These are phyloP conservation scores for Russula virescens DNA, from an alignment of 768 basidiomycete genomes.

Conservation along the genomic window DNA sequence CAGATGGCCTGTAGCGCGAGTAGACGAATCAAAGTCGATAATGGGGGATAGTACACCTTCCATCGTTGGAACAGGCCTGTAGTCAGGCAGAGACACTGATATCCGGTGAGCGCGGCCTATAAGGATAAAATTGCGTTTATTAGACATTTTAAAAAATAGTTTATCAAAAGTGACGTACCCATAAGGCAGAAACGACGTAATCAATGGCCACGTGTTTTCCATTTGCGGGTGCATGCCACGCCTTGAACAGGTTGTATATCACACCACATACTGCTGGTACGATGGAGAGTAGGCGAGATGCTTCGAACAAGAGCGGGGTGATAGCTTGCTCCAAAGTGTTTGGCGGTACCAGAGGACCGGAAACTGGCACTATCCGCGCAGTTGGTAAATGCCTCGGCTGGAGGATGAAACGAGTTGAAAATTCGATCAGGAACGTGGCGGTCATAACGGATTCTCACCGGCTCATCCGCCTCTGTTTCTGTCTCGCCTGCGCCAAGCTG, in stretches of 20 bases:
- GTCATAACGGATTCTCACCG: conserved; percentile 39
- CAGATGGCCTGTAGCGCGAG: conserved; percentile 93
- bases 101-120: conserved; percentile 80
- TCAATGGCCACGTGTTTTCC: conserved; percentile 44
- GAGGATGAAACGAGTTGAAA: conserved; percentile 8
- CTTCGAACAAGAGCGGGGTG: conserved; percentile 61
- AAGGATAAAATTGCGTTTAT: background rate
- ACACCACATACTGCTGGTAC: conserved; percentile 68
- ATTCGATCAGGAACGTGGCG: background rate
- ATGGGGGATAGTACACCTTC: conserved; percentile 84
- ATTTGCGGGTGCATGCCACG: conserved; percentile 42
- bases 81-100: conserved; percentile 82
- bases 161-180: conserved; percentile 43
- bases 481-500: conserved; percentile 65
- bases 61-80: conserved; percentile 87
- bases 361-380: conserved; percentile 50
- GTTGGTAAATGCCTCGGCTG: conserved; percentile 63
- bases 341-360: conserved; percentile 47
- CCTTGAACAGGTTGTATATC: conserved; percentile 53
- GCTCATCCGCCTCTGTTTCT: conserved; percentile 73
- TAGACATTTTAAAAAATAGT: background rate
- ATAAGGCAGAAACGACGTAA: conserved; percentile 60
- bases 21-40: conserved; percentile 85
- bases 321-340: conserved; percentile 41
- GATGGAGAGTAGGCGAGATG: conserved; percentile 62